These are phyloP conservation scores for Tetraselmis chui DNA, from an alignment of 139 green algal genomes.

Conservation along the genomic window DNA sequence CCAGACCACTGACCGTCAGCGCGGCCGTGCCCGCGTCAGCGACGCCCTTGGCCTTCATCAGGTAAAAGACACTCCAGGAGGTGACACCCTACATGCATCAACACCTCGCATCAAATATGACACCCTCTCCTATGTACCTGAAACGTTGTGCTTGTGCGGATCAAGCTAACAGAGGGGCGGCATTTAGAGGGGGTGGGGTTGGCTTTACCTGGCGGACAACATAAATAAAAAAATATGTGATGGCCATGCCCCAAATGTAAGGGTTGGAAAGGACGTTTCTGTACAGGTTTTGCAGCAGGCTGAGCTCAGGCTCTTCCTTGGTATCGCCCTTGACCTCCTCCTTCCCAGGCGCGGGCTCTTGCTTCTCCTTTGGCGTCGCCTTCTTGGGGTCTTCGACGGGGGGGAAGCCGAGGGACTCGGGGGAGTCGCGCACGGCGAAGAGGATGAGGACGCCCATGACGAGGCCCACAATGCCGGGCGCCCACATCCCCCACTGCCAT, in stretches of 20 bases:
- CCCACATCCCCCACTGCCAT: constrained; percentile 76
- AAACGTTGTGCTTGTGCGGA: too few species aligned
- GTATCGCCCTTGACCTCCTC: constrained; percentile 17
- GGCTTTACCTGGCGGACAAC: constrained; percentile 81
- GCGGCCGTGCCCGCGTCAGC: constrained; percentile 67
- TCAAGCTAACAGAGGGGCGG: too few species aligned
- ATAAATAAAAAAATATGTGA: constrained; percentile 93
- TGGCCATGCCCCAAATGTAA: constrained; percentile 76
- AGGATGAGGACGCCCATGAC: constrained; percentile 71
- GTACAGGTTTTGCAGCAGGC: constrained; percentile 61
- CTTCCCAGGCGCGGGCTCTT: constrained; percentile 10
- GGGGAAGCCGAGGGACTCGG: constrained; percentile 64
- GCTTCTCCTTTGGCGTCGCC: constrained; percentile 9
- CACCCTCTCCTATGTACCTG: too few species aligned
- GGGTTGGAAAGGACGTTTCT: constrained; percentile 80
- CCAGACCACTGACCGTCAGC: constrained; percentile 83
- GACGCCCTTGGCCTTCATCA: constrained; percentile 85
- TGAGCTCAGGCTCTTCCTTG: constrained; percentile 40
- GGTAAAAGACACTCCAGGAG: constrained; percentile 88
- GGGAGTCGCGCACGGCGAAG: constrained; percentile 67
- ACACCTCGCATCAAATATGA: too few species aligned
- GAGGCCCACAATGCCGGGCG: constrained; percentile 77
- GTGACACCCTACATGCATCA: constrained; percentile 15
- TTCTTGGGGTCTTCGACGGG: constrained; percentile 55
- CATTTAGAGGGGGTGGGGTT: too few species aligned